These are phyloP conservation scores for Aschersonia sp. DNA, from an alignment of 2,329 filamentous ascomycete genomes.

Conservation along the genomic window DNA sequence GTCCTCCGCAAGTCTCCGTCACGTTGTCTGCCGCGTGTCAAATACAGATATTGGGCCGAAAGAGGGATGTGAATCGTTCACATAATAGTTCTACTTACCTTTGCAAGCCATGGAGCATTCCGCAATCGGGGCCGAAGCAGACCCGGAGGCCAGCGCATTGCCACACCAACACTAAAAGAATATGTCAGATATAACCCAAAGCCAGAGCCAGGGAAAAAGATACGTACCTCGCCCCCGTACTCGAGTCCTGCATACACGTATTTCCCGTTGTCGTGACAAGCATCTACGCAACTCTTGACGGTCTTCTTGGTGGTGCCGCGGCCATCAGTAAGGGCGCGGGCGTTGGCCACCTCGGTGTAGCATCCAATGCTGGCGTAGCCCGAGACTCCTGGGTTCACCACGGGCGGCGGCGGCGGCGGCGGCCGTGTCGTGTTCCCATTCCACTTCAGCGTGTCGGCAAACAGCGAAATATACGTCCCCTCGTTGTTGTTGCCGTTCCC, in stretches of 20 bases:
- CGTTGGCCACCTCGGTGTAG: slow-evolving; percentile 18
- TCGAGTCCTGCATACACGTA: slow-evolving; percentile 21
- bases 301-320: slow-evolving; percentile 12
- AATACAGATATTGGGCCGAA: too few species aligned
- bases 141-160: slow-evolving; percentile 12
- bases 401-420: slow-evolving; percentile 9
- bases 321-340: slow-evolving; percentile 17
- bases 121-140: slow-evolving; percentile 12
- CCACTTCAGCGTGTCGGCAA: slow-evolving; percentile 20
- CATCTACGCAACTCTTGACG: slow-evolving; percentile 17
- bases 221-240: slow-evolving; percentile 21
- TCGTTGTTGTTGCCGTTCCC: slow-evolving; percentile 26
- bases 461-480: slow-evolving; percentile 32
- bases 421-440: slow-evolving; percentile 13
- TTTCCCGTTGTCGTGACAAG: slow-evolving; percentile 11
- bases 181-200: too few species aligned
- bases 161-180: slow-evolving; percentile 19
- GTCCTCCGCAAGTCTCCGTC: slow-evolving; percentile 22
- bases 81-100: slow-evolving; percentile 6
- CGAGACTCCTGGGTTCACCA: slow-evolving; percentile 22
- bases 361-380: slow-evolving; percentile 23
- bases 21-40: slow-evolving; percentile 5
- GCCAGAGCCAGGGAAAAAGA: not conserved
- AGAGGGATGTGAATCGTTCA: not conserved
- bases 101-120: slow-evolving; percentile 22